phyloP scores from a whole-genome alignment of 2,329 filamentous ascomycete genomes.

The Pseudogymnoascus sp. region DNA sequence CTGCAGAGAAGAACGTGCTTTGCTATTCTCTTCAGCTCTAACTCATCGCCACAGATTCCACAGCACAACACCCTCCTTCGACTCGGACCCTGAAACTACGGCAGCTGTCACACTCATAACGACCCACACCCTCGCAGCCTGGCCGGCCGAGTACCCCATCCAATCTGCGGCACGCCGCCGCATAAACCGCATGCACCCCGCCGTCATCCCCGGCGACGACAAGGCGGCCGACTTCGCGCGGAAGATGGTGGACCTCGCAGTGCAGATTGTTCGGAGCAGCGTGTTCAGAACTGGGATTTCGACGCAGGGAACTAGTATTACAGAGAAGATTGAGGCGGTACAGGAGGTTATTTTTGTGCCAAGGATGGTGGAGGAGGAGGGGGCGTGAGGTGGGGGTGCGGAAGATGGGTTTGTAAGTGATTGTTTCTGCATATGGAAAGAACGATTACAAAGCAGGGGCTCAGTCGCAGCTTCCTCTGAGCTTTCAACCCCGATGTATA shows the following conservation, averaged over 20 bases:
- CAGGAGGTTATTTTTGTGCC: conserved; percentile 1
- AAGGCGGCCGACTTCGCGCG: neutral
- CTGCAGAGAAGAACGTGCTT: neutral
- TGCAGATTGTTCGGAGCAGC: neutral
- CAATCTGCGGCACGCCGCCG: neutral
- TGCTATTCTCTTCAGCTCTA: neutral
- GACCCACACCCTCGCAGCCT: neutral
- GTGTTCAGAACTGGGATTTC: neutral
- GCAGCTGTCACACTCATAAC: neutral
- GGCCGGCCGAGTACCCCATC: neutral
- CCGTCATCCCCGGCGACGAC: neutral
- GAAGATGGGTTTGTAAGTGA: neutral
- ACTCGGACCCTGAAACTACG: neutral
- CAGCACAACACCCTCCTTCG: neutral
- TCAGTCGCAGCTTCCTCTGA: no score
- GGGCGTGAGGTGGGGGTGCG: neutral
- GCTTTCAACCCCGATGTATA: no score
- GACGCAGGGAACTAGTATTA: neutral
- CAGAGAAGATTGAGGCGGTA: neutral
- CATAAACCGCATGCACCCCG: neutral
- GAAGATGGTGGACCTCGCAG: neutral
- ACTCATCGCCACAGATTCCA: neutral
- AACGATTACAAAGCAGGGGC: no score
- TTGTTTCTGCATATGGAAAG: no score
- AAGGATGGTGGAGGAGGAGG: neutral